Percentiles rank a stretch among this genome's conserved stretches.
Conservation (phyloP, 2,329 filamentous ascomycete genomes). For the Aureobasidium vineae region DNA sequence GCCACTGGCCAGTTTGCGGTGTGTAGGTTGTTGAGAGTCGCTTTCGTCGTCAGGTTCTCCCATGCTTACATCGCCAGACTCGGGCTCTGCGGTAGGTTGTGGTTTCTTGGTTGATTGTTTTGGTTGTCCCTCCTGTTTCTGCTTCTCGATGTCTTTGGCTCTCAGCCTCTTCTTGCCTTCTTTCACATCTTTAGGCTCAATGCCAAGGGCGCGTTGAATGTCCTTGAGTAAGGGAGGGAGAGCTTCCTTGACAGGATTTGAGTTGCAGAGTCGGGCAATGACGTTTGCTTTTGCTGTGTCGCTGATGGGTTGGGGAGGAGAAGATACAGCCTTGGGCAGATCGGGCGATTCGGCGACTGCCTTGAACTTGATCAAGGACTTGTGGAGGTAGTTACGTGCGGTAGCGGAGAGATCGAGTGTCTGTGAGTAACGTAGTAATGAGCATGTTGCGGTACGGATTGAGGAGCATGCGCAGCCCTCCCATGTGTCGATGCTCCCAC, state of each 20-base stretch:
- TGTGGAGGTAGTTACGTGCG: slow-evolving; percentile 56
- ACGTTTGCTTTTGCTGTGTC: slow-evolving; percentile 57
- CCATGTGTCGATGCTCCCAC: background rate
- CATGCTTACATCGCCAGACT: slow-evolving; percentile 5
- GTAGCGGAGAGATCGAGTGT: slow-evolving; percentile 51
- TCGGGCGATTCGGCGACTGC: slow-evolving; percentile 53
- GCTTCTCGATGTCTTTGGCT: slow-evolving; percentile 32
- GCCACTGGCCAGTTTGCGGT: background rate
- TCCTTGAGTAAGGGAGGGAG: slow-evolving; percentile 49
- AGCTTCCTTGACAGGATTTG: slow-evolving; percentile 57
- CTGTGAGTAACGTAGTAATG: slow-evolving; percentile 36
- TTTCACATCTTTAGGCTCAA: slow-evolving; percentile 30
- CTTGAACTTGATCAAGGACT: slow-evolving; percentile 58
- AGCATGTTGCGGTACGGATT: slow-evolving; percentile 6
- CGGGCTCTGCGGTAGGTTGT: slow-evolving; percentile 10
- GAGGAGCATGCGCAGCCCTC: background rate
- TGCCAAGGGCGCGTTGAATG: slow-evolving; percentile 43
- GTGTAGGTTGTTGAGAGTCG: background rate
- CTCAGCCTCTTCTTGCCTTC: slow-evolving; percentile 35
- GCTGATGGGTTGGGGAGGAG: slow-evolving; percentile 41
- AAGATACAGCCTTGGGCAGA: slow-evolving; percentile 46
- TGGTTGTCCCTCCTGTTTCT: slow-evolving; percentile 7
- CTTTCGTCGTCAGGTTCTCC: slow-evolving; percentile 5
- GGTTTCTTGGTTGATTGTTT: slow-evolving; percentile 2
- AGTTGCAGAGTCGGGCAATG: slow-evolving; percentile 58